phyloP scores from a whole-genome alignment of 345 rosid genomes.

The Pistacia integerrima region DNA sequence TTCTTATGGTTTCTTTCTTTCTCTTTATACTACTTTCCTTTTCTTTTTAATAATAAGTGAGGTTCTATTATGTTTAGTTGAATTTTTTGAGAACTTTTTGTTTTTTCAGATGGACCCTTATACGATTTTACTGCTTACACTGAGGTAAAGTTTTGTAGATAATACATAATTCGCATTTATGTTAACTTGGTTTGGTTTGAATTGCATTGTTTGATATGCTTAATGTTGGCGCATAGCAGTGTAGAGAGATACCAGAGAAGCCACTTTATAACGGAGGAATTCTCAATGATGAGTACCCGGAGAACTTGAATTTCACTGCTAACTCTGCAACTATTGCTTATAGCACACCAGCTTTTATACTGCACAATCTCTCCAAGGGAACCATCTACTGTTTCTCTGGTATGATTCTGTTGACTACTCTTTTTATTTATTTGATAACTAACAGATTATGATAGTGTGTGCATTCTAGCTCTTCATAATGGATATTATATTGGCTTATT shows the following conservation, averaged over 20 bases:
- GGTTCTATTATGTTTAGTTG: neutral
- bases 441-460: no score
- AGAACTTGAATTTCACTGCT: neutral
- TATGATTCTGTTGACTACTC: slow-evolving; percentile 20
- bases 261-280: slow-evolving; percentile 82
- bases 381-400: slow-evolving; percentile 75
- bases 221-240: slow-evolving; percentile 43
- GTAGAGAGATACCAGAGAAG: slow-evolving; percentile 56
- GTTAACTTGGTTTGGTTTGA: neutral
- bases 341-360: slow-evolving; percentile 50
- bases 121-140: slow-evolving; percentile 76
- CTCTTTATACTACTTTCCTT: neutral
- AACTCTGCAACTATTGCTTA: slow-evolving; percentile 14
- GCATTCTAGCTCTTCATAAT: neutral
- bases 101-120: slow-evolving; percentile 50
- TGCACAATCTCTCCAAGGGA: slow-evolving; percentile 54
- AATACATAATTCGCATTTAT: neutral
- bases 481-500: neutral
- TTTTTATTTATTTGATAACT: neutral
- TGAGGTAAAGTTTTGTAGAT: slow-evolving; percentile 44
- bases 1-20: slow-evolving; percentile 40
- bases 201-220: neutral
- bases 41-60: neutral
- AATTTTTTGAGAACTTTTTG: slow-evolving; percentile 4
- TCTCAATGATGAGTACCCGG: slow-evolving; percentile 34